Percentiles rank a stretch among this genome's conserved stretches.
phyloP scores from a whole-genome alignment of 164 flowering plant species.

The Liquidambar formosana region DNA sequence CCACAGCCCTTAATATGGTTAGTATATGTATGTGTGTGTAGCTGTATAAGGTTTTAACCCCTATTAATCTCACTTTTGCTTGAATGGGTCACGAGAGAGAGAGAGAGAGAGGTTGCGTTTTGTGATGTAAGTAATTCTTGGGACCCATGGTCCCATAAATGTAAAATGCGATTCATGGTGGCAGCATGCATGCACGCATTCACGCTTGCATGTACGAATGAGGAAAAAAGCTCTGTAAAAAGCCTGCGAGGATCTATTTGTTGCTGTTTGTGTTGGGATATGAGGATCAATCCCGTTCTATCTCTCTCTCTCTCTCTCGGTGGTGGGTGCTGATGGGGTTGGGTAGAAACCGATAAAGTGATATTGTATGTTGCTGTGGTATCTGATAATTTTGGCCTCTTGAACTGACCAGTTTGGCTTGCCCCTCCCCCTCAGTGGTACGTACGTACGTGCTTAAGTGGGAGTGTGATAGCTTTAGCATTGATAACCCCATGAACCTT shows the following conservation, averaged over 20 bases:
- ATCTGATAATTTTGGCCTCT: constrained; percentile 10
- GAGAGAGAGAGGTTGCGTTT: not conserved
- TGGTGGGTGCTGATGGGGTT: constrained; percentile 8
- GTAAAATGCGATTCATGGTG: not conserved
- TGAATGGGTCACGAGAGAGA: constrained; percentile 1
- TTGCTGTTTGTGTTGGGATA: constrained; percentile 27
- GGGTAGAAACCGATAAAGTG: constrained; percentile 28
- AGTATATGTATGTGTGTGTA: no score
- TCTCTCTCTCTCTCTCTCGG: constrained; percentile 9
- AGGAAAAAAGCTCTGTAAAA: constrained; percentile 25
- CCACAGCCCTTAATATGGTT: no score
- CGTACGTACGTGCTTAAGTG: not conserved
- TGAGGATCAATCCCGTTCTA: constrained; percentile 18
- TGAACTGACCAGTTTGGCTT: not conserved
- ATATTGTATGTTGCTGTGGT: constrained; percentile 13
- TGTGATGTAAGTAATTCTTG: not conserved
- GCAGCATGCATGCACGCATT: not conserved
- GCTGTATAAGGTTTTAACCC: no score
- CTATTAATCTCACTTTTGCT: not conserved
- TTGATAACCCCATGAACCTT: no score
- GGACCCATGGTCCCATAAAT: not conserved
- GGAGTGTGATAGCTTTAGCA: not conserved
- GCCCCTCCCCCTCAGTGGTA: no score
- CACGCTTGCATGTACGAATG: constrained; percentile 18
- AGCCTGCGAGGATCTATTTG: constrained; percentile 31